phyloP scores from a whole-genome alignment of 1,139 yeast species.

The Candida sp. region DNA sequence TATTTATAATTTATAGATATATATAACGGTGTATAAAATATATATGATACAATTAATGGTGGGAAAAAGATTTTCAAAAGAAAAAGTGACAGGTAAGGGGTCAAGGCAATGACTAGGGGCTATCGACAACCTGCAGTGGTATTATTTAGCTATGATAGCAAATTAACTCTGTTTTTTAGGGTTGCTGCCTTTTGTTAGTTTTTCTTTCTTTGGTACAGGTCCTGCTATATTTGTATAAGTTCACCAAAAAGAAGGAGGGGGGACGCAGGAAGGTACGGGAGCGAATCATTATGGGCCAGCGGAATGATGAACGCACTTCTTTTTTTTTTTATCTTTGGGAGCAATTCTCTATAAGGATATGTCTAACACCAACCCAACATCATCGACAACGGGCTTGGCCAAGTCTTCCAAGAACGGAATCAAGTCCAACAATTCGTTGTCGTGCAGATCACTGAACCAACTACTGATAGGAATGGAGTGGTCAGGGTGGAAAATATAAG shows the following conservation, averaged over 20 bases:
- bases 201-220: not conserved
- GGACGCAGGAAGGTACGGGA: no score
- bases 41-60: not conserved
- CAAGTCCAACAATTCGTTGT: conserved; percentile 90
- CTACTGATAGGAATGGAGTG: conserved; percentile 98
- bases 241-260: no score
- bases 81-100: not conserved
- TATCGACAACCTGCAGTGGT: not conserved
- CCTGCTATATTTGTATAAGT: not conserved
- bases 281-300: no score
- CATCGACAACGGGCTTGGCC: conserved; percentile 69
- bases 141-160: not conserved
- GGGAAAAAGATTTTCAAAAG: not conserved
- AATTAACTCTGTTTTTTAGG: not conserved
- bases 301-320: not conserved
- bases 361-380: conserved; percentile 85
- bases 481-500: conserved; percentile 96
- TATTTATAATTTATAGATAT: conserved; percentile 1
- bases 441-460: conserved; percentile 99
- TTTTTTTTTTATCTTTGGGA: no score
- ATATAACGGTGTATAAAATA: conserved; percentile 1
- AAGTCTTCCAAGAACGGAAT: conserved; percentile 91
- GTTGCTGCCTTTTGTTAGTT: not conserved
- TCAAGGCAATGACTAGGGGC: not conserved
- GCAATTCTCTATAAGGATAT: conserved; percentile 44